Evolutionary conservation across 768 basidiomycete species (phyloP).

Genomic region (Tricholoma sp.): DNA sequence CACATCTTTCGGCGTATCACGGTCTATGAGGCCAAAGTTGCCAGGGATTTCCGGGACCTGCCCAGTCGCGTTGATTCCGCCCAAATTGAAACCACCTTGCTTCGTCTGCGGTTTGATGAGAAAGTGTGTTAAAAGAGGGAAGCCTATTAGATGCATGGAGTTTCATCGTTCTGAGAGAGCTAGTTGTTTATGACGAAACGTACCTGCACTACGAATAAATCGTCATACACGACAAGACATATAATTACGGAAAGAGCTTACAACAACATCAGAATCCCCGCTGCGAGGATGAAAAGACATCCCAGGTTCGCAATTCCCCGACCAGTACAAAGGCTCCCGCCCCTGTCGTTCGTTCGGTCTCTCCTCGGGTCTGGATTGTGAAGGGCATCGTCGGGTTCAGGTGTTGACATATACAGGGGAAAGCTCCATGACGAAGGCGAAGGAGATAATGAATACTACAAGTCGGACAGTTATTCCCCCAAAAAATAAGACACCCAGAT

Average conservation of each 20-base stretch:
- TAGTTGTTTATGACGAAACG: slow-evolving; percentile 8
- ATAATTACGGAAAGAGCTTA: slow-evolving; percentile 27
- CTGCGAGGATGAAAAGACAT: slow-evolving; percentile 54
- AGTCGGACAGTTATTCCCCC: not conserved
- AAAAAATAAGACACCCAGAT: not conserved
- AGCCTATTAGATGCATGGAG: slow-evolving; percentile 25
- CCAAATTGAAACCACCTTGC: slow-evolving; percentile 64
- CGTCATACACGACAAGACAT: not conserved
- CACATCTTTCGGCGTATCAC: slow-evolving; percentile 62
- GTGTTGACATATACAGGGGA: slow-evolving; percentile 34
- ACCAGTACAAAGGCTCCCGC: slow-evolving; percentile 53
- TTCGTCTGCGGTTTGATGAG: slow-evolving; percentile 34
- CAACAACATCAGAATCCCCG: slow-evolving; percentile 49
- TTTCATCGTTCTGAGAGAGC: slow-evolving; percentile 9
- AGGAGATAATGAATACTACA: slow-evolving; percentile 35
- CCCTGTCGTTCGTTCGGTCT: slow-evolving; percentile 47
- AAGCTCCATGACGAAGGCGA: slow-evolving; percentile 47
- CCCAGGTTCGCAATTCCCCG: slow-evolving; percentile 66
- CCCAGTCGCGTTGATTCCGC: slow-evolving; percentile 70
- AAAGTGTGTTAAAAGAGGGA: slow-evolving; percentile 46
- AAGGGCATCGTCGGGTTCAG: slow-evolving; percentile 60
- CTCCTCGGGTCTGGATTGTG: slow-evolving; percentile 59
- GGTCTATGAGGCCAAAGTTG: slow-evolving; percentile 67
- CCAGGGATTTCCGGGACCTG: slow-evolving; percentile 59
- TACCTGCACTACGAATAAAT: slow-evolving; percentile 32